Percentiles rank a stretch among this genome's conserved stretches.
Evolutionary conservation across 2,329 filamentous ascomycete genomes (phyloP).

Genomic region (Dothidotthia symphoricarpi): DNA sequence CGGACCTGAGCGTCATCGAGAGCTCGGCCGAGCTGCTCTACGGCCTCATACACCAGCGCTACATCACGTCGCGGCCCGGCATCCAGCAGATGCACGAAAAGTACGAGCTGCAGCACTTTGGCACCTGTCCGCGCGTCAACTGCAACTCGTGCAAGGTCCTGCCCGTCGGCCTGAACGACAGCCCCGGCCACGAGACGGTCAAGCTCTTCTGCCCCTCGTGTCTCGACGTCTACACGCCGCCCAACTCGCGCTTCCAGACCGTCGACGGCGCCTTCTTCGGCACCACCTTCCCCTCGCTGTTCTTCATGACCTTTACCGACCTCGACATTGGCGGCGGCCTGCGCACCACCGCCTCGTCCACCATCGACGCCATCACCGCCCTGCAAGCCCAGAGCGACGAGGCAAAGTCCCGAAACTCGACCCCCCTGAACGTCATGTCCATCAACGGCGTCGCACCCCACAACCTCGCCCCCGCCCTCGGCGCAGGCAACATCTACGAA

Average conservation of each 20-base stretch:
- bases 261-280: conserved; percentile 98
- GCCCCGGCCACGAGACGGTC: conserved; percentile 93
- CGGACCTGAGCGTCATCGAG: conserved; percentile 92
- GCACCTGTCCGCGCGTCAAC: conserved; percentile 88
- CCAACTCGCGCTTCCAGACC: conserved; percentile 94
- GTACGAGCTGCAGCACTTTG: conserved; percentile 95
- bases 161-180: conserved; percentile 90
- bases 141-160: conserved; percentile 89
- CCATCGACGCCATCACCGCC: conserved; percentile 36
- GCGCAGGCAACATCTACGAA: conserved; percentile 81
- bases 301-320: conserved; percentile 98
- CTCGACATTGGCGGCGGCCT: conserved; percentile 77
- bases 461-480: conserved; percentile 87
- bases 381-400: conserved; percentile 38
- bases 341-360: conserved; percentile 51
- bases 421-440: conserved; percentile 35
- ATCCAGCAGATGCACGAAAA: conserved; percentile 99
- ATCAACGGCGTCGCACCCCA: conserved; percentile 85
- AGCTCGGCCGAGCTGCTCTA: conserved; percentile 98
- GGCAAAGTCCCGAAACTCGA: conserved; percentile 35
- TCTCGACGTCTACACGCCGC: conserved; percentile 93
- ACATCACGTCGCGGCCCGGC: conserved; percentile 92
- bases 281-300: conserved; percentile 92
- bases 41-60: conserved; percentile 95
- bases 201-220: conserved; percentile 98